Evolutionary conservation across 768 basidiomycete species (phyloP).

Genomic region (Gloeophyllum trabeum): DNA sequence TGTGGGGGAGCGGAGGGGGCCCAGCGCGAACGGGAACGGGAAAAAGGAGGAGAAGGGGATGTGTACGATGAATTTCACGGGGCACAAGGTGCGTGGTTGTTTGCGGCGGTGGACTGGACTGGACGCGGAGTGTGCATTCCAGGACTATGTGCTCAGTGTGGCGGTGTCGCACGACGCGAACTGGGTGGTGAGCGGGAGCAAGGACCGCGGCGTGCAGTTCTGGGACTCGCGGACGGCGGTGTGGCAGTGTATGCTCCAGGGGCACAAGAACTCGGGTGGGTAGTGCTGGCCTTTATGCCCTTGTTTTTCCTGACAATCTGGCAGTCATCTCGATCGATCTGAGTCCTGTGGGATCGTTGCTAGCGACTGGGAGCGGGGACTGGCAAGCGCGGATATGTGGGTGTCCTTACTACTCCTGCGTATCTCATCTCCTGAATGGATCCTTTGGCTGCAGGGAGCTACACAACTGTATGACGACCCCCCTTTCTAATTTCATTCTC

Average conservation of each 20-base stretch:
- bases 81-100: slow-evolving; percentile 57
- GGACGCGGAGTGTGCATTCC: too few relatives aligned
- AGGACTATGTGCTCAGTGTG: slow-evolving; percentile 68
- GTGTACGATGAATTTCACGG: slow-evolving; percentile 79
- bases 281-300: slow-evolving; percentile 1
- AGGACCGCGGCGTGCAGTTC: slow-evolving; percentile 94
- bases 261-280: slow-evolving; percentile 59
- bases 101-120: too few relatives aligned
- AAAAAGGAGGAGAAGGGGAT: slow-evolving; percentile 35
- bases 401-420: slow-evolving; percentile 14
- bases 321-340: slow-evolving; percentile 69
- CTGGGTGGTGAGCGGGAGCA: slow-evolving; percentile 92
- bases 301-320: not conserved
- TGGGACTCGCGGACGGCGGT: slow-evolving; percentile 73
- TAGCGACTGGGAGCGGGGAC: slow-evolving; percentile 66
- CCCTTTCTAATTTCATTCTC: too few relatives aligned
- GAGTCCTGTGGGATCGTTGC: slow-evolving; percentile 43
- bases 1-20: slow-evolving; percentile 14
- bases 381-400: slow-evolving; percentile 61
- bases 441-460: too few relatives aligned
- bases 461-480: too few relatives aligned
- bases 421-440: too few relatives aligned
- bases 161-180: slow-evolving; percentile 86
- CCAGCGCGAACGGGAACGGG: slow-evolving; percentile 10
- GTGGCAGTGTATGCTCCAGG: slow-evolving; percentile 91